These are phyloP conservation scores for Xylaria longipes DNA, from an alignment of 495 filamentous ascomycete species.

Conservation along the genomic window DNA sequence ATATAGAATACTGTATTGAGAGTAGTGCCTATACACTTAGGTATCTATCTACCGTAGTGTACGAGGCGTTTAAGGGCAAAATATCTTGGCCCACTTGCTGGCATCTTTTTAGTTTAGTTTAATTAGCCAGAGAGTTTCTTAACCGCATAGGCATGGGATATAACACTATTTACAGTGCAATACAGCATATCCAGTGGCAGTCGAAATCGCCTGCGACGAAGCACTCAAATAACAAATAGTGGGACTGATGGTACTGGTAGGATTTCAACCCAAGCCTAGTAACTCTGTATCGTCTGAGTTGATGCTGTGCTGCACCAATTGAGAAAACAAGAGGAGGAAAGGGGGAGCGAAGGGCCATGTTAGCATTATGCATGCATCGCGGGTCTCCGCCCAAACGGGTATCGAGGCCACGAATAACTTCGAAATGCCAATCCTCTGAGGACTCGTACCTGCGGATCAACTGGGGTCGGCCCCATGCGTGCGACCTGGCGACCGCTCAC, in stretches of 20 bases:
- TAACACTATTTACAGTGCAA: neutral
- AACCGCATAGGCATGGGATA: slow-evolving; percentile 5
- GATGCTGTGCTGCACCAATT: neutral
- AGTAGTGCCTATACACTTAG: slow-evolving; percentile 5
- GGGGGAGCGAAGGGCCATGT: neutral
- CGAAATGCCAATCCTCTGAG: slow-evolving; percentile 5
- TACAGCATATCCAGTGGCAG: neutral
- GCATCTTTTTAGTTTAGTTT: slow-evolving; percentile 15
- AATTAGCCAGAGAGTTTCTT: slow-evolving; percentile 5
- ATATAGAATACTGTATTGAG: neutral
- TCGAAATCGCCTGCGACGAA: neutral
- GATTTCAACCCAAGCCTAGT: neutral
- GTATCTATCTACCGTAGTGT: neutral
- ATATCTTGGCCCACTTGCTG: neutral
- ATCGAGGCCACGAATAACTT: slow-evolving; percentile 3
- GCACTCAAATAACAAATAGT: neutral
- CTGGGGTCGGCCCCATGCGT: slow-evolving; percentile 15
- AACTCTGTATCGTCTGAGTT: neutral
- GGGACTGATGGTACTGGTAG: slow-evolving; percentile 4
- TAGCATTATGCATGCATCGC: neutral
- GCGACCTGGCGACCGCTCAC: slow-evolving; percentile 21
- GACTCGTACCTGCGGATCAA: slow-evolving; percentile 25
- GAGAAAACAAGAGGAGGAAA: neutral
- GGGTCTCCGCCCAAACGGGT: neutral
- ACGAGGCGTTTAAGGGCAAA: neutral